These are phyloP conservation scores for Salicornia ramosissima DNA, from an alignment of 148 eudicot genomes.

Conservation along the genomic window DNA sequence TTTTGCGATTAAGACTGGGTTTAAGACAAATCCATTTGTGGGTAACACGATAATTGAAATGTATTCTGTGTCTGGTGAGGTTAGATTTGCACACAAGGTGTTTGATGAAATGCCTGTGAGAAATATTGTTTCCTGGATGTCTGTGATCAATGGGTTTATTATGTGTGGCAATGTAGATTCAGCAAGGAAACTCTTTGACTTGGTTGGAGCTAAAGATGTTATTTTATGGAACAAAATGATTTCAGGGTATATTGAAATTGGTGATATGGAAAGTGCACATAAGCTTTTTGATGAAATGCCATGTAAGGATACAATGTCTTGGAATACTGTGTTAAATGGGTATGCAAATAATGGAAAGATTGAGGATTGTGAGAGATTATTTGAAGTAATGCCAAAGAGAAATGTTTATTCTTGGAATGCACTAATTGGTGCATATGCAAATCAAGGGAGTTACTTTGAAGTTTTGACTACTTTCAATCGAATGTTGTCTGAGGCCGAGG, in stretches of 20 bases:
- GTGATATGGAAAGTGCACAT: constrained; percentile 51
- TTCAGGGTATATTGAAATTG: constrained; percentile 42
- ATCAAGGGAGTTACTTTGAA: constrained; percentile 30
- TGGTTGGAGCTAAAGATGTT: constrained; percentile 67
- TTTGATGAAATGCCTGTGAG: constrained; percentile 57
- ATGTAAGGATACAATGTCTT: constrained; percentile 54
- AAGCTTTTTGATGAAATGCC: constrained; percentile 62
- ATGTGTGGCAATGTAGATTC: constrained; percentile 29
- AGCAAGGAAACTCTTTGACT: constrained; percentile 51
- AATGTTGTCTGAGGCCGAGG: constrained; percentile 56
- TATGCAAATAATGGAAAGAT: constrained; percentile 51
- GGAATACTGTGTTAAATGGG: constrained; percentile 71
- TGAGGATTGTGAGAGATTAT: constrained; percentile 44
- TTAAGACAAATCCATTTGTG: constrained; percentile 48
- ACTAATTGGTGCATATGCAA: constrained; percentile 60
- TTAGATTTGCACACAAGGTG: constrained; percentile 44
- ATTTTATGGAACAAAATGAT: constrained; percentile 74
- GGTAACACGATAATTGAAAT: constrained; percentile 72
- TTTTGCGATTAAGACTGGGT: constrained; percentile 47
- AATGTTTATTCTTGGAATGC: constrained; percentile 82
- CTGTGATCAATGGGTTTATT: constrained; percentile 54
- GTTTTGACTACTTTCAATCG: constrained; percentile 49
- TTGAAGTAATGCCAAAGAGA: constrained; percentile 55
- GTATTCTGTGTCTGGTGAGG: constrained; percentile 35
- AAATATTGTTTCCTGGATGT: constrained; percentile 68